Conservation (phyloP, 2,329 filamentous ascomycete species). For the Colletotrichum horii region DNA sequence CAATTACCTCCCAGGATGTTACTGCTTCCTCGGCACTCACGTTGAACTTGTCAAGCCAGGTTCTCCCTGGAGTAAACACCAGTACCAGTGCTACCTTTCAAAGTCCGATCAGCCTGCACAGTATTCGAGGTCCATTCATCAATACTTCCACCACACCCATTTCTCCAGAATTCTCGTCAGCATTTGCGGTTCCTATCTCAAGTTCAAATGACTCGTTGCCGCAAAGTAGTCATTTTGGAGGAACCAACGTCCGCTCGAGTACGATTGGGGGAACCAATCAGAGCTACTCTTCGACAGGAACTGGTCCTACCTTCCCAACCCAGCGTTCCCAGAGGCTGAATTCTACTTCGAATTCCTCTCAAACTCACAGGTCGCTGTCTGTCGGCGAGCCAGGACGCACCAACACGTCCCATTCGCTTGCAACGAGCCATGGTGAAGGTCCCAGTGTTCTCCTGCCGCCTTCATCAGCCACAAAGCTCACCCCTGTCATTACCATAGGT, state of each 20-base stretch:
- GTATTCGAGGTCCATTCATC: not conserved
- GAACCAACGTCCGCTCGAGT: not conserved
- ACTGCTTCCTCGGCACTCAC: not conserved
- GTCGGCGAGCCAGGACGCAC: not conserved
- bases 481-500: not conserved
- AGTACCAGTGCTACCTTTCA: fast-evolving
- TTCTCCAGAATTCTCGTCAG: fast-evolving
- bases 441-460: not conserved
- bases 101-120: fast-evolving
- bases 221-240: not conserved
- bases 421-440: not conserved
- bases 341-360: not conserved
- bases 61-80: not conserved
- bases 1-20: not conserved
- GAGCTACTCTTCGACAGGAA: not conserved
- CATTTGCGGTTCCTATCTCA: fast-evolving
- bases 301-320: not conserved
- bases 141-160: not conserved
- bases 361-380: not conserved
- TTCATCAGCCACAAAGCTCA: not conserved
- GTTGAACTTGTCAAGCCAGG: not conserved
- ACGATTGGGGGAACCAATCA: fast-evolving
- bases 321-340: not conserved
- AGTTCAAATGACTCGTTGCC: not conserved
- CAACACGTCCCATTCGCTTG: not conserved